Percentiles rank a stretch among this genome's conserved stretches.
Evolutionary conservation across 192 early-diverging fungal genomes (phyloP).

Genomic region (Geosiphon pyriformis): DNA sequence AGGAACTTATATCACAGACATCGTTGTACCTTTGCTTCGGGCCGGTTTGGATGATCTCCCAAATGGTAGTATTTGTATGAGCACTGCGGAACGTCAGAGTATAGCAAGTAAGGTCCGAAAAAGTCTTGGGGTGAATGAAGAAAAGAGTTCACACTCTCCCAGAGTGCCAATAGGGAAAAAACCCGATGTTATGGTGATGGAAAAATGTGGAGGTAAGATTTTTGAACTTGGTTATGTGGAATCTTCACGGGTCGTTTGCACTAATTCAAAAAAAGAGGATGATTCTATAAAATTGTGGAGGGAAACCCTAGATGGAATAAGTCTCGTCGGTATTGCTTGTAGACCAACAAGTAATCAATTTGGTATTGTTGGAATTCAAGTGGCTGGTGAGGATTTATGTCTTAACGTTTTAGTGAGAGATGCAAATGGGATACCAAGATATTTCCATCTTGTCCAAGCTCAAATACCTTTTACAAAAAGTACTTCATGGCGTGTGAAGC

Average conservation of each 20-base stretch:
- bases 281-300: slow-evolving; percentile 20
- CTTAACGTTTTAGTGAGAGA: slow-evolving; percentile 10
- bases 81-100: slow-evolving; percentile 15
- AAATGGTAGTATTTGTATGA: slow-evolving; percentile 7
- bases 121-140: slow-evolving; percentile 2
- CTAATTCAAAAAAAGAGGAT: slow-evolving; percentile 20
- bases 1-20: slow-evolving; percentile 16
- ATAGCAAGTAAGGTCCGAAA: not conserved
- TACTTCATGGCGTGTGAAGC: slow-evolving; percentile 15
- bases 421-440: slow-evolving; percentile 1
- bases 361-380: slow-evolving; percentile 15
- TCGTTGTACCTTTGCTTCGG: slow-evolving; percentile 7
- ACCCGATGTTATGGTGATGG: slow-evolving; percentile 15
- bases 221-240: slow-evolving; percentile 9
- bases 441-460: slow-evolving; percentile 5
- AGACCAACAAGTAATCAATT: slow-evolving; percentile 20
- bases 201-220: slow-evolving; percentile 6
- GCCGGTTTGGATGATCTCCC: slow-evolving; percentile 6
- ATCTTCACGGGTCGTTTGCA: slow-evolving; percentile 5
- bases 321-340: slow-evolving; percentile 12
- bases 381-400: slow-evolving; percentile 11
- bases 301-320: slow-evolving; percentile 17
- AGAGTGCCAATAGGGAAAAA: slow-evolving; percentile 14
- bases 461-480: slow-evolving; percentile 8
- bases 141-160: slow-evolving; percentile 9